These are phyloP conservation scores for Ballota nigra DNA, from an alignment of 257 asterid species.

Conservation along the genomic window DNA sequence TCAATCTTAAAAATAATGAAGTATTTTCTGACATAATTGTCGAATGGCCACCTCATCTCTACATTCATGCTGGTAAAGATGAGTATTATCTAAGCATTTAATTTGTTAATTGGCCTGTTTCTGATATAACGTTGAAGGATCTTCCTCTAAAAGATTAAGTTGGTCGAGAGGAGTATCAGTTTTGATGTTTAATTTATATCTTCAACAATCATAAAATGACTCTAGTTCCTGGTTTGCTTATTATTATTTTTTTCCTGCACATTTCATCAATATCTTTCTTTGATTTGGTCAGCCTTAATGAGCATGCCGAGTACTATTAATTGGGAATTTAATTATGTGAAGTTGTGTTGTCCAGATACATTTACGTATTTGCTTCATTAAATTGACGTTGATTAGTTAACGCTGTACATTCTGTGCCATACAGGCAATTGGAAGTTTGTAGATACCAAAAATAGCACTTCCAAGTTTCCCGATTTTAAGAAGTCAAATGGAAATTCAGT, in stretches of 20 bases:
- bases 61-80: background rate
- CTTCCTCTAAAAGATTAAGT: background rate
- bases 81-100: background rate
- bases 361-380: constrained; percentile 12
- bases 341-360: background rate
- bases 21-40: constrained; percentile 4
- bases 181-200: background rate
- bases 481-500: constrained; percentile 73
- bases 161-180: background rate
- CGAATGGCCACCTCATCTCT: background rate
- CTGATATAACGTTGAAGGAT: background rate
- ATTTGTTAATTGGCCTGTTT: background rate
- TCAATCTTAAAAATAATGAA: background rate
- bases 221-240: constrained; percentile 4
- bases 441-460: constrained; percentile 64
- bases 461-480: constrained; percentile 80
- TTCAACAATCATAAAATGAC: background rate
- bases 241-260: background rate
- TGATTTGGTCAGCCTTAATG: constrained; percentile 16
- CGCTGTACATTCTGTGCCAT: constrained; percentile 9
- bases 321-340: background rate
- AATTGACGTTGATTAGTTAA: constrained; percentile 1
- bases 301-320: background rate
- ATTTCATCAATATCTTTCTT: background rate
- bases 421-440: constrained; percentile 89